Percentiles rank a stretch among this genome's conserved stretches.
Evolutionary conservation across 2,329 filamentous ascomycete genomes (phyloP).

Genomic region (Talaromyces albobiverticillius): DNA sequence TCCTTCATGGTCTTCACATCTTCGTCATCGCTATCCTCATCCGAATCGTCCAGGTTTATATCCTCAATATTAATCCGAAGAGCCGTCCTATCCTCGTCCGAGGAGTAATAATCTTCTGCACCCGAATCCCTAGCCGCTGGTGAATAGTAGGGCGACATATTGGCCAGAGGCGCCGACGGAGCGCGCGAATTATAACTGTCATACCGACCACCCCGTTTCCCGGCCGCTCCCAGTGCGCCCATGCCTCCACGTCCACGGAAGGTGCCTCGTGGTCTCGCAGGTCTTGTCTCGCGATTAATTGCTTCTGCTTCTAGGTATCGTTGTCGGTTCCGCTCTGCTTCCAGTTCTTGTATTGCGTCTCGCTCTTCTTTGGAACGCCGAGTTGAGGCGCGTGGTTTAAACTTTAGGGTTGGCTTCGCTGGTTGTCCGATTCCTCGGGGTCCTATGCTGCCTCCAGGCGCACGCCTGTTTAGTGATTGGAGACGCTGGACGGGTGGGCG

Average conservation of each 20-base stretch:
- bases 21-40: constrained; percentile 48
- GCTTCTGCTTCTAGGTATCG: constrained; percentile 39
- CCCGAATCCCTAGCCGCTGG: constrained; percentile 21
- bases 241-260: constrained; percentile 30
- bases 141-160: constrained; percentile 26
- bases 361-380: constrained; percentile 47
- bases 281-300: constrained; percentile 26
- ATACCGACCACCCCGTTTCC: constrained; percentile 24
- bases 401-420: constrained; percentile 40
- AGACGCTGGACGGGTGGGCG: constrained; percentile 41
- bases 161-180: constrained; percentile 27
- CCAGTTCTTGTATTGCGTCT: constrained; percentile 41
- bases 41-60: constrained; percentile 56
- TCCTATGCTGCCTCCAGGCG: constrained; percentile 35
- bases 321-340: constrained; percentile 39
- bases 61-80: constrained; percentile 55
- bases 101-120: constrained; percentile 29
- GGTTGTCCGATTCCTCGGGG: constrained; percentile 27
- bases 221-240: constrained; percentile 27
- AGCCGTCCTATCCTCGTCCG: constrained; percentile 46
- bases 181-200: constrained; percentile 22
- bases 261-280: constrained; percentile 28
- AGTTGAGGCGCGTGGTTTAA: constrained; percentile 39
- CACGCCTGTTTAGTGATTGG: constrained; percentile 40
- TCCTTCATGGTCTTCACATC: constrained; percentile 16